Percentiles rank a stretch among this genome's conserved stretches.
These are phyloP conservation scores for Fulvia fulva DNA, from an alignment of 2,329 filamentous ascomycete species.

Conservation along the genomic window DNA sequence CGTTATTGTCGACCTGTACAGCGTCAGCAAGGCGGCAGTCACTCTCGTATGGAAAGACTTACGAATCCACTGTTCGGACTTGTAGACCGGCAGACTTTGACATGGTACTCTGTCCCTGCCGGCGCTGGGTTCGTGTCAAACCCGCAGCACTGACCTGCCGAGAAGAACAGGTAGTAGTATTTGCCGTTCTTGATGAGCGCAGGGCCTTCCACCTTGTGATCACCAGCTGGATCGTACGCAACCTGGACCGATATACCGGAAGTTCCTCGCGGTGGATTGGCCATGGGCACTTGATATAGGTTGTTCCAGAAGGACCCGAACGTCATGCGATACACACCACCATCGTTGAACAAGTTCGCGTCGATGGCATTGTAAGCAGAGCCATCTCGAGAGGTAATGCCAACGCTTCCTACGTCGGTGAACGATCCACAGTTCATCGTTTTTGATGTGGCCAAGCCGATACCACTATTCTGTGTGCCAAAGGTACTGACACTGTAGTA, in stretches of 20 bases:
- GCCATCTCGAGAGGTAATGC: conserved; percentile 42
- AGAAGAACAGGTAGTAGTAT: conserved; percentile 65
- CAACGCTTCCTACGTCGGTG: conserved; percentile 59
- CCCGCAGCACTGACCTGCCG: conserved; percentile 58
- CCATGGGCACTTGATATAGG: conserved; percentile 57
- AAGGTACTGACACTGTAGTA: conserved; percentile 65
- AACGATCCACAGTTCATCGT: conserved; percentile 53
- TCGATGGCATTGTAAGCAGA: conserved; percentile 53
- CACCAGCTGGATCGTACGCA: conserved; percentile 50
- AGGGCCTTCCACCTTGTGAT: conserved; percentile 54
- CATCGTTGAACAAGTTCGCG: conserved; percentile 40
- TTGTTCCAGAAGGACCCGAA: conserved; percentile 69
- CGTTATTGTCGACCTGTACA: conserved; percentile 47
- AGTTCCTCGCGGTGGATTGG: conserved; percentile 27
- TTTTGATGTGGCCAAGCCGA: conserved; percentile 54
- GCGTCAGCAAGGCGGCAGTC: background rate
- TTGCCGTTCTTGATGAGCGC: conserved; percentile 53
- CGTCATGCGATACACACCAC: conserved; percentile 49
- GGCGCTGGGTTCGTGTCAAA: conserved; percentile 52
- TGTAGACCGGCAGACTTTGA: conserved; percentile 59
- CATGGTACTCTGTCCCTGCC: conserved; percentile 60
- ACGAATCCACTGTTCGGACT: conserved; percentile 52
- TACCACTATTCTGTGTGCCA: conserved; percentile 58
- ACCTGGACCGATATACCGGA: conserved; percentile 44
- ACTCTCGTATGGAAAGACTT: conserved; percentile 18